Evolutionary conservation across 257 asterid species (phyloP), one percentile per base, ranked within the genome.

Genomic region (Solanum pimpinellifolium): DNA sequence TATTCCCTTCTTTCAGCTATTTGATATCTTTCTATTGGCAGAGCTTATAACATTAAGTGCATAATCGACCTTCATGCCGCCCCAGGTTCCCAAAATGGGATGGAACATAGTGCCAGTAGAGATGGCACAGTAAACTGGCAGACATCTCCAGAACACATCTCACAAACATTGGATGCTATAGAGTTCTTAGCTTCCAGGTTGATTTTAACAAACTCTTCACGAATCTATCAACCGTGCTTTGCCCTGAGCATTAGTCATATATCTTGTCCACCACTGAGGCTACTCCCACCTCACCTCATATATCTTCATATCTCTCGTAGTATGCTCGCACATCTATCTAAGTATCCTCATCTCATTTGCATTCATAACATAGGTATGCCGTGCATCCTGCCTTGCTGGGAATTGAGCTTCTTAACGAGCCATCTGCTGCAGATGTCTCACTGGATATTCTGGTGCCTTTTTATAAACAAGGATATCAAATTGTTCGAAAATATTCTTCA

Each of bases 21-120:
- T 23, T 35, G 11, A 31, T 70, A 56, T 11, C 47, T 86, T 60
- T 85, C 76, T 70, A 68, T 86, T 66, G 69, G 90, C 94, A 96
- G 98, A 91, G 87, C 93, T 75, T 92, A 91, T 86, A 52, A 89
- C 88, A 92, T 95, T 59, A 95, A 93, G 90, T 95, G 98, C 94
- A 96, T 95, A 88, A 90, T 96, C 11, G 98, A 96, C 89, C 96
- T 95, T 66, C 99, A 95, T 87, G 98, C 99, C 33, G 98, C 97
- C 62, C 98, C 98, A 2, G 98, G 94, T 88, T 96, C 99, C 41
- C 98, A 96, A 91, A 96, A 96, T 41, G 98, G 98, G 68, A 91
- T 91, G 94, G 99, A 96, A 86, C 98, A 96, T 92, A 95, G 99
- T 89, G 94, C 98, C 27, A 93, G 98, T 91, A 89, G 95, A 89